phyloP scores from a whole-genome alignment of 1,284 basidiomycete species.

The Microbotryomycetes sp. region DNA sequence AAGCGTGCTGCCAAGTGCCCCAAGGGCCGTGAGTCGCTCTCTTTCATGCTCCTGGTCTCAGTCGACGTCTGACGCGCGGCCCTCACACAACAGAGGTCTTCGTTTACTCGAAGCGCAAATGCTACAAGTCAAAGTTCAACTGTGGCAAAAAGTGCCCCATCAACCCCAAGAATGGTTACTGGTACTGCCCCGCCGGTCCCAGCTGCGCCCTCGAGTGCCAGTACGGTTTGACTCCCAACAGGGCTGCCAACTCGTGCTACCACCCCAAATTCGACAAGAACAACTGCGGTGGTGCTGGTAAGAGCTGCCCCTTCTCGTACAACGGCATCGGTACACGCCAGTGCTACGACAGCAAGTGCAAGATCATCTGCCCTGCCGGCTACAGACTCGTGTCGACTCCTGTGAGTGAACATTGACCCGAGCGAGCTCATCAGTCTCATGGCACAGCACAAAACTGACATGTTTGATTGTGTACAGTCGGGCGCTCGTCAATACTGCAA shows the following conservation, averaged over 20 bases:
- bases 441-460: no score
- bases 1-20: background rate
- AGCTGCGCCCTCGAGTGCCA: background rate
- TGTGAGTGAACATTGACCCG: no score
- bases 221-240: background rate
- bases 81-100: background rate
- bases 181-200: background rate
- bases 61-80: no score
- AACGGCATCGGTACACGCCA: constrained; percentile 1
- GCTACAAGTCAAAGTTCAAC: background rate
- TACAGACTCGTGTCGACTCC: background rate
- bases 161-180: background rate
- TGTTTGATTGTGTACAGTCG: background rate
- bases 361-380: constrained; percentile 3
- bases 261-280: background rate
- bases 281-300: constrained; percentile 4
- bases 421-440: no score
- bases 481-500: background rate
- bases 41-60: background rate
- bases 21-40: background rate
- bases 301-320: constrained; percentile 1
- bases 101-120: background rate
- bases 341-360: constrained; percentile 1
- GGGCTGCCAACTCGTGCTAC: background rate
- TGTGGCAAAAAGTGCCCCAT: background rate